Conservation (phyloP, 2,329 filamentous ascomycete species). For the Monilinia vaccinii-corymbosi region DNA sequence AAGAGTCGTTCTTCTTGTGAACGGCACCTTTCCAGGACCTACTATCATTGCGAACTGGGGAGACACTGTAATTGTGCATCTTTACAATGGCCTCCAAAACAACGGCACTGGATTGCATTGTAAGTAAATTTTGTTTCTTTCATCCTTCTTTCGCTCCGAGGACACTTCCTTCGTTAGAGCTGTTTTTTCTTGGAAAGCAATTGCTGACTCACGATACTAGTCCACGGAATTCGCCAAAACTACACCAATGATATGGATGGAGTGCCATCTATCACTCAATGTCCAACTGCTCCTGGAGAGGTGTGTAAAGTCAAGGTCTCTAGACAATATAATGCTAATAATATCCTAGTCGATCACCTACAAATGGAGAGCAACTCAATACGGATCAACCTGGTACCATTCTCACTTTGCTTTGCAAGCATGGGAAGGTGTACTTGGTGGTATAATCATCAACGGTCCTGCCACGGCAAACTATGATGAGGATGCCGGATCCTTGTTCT, state of each 20-base stretch:
- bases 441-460: slow-evolving; percentile 53
- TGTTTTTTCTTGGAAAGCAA: not conserved
- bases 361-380: slow-evolving; percentile 15
- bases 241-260: slow-evolving; percentile 35
- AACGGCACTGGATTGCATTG: slow-evolving; percentile 34
- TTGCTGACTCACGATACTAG: not conserved
- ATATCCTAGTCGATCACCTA: slow-evolving; percentile 12
- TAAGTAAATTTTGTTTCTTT: not conserved
- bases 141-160: not conserved
- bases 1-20: slow-evolving; percentile 22
- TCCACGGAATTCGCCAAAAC: slow-evolving; percentile 39
- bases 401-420: slow-evolving; percentile 43
- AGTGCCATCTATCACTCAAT: slow-evolving; percentile 44
- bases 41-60: slow-evolving; percentile 29
- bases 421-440: slow-evolving; percentile 48
- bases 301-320: not conserved
- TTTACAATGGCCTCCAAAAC: slow-evolving; percentile 27
- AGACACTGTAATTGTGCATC: slow-evolving; percentile 30
- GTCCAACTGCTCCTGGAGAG: slow-evolving; percentile 42
- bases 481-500: slow-evolving; percentile 45
- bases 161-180: no score
- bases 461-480: slow-evolving; percentile 49
- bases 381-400: slow-evolving; percentile 30
- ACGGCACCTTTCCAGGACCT: slow-evolving; percentile 27
- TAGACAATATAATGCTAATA: not conserved